Percentiles rank a stretch among this genome's conserved stretches.
Evolutionary conservation across 2,329 filamentous ascomycete species (phyloP).

Genomic region (Penicillium olsonii): DNA sequence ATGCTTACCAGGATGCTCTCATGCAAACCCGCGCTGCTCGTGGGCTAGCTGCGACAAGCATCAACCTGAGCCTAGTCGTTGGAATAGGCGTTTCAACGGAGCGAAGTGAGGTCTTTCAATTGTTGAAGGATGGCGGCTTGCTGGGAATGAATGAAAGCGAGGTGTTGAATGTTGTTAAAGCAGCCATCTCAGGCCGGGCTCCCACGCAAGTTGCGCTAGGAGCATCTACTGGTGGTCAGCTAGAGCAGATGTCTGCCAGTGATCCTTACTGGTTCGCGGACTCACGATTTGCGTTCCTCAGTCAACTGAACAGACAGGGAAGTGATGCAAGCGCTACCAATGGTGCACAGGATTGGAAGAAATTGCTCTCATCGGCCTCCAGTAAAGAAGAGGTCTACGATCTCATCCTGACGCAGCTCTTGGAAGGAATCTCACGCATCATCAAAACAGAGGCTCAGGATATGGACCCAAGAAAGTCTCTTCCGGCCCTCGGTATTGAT

Average conservation of each 20-base stretch:
- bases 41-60: neutral
- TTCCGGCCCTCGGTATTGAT: neutral
- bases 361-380: too few species aligned
- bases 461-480: neutral
- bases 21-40: slow-evolving; percentile 12
- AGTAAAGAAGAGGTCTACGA: too few species aligned
- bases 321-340: too few species aligned
- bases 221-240: too few species aligned
- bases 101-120: neutral
- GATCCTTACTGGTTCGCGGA: neutral
- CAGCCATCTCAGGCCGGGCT: neutral
- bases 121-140: neutral
- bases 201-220: neutral
- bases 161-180: neutral
- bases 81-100: neutral
- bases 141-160: neutral
- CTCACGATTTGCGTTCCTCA: neutral
- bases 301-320: too few species aligned
- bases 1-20: slow-evolving; percentile 37
- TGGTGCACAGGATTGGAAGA: too few species aligned
- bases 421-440: neutral
- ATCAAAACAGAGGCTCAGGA: neutral
- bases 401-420: neutral
- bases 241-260: neutral
- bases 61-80: neutral